A percentile compares a stretch with the other conserved stretches of the same genome.
phyloP scores from a whole-genome alignment of 2,329 filamentous ascomycete genomes.

The Thielaviopsis ethacetica region DNA sequence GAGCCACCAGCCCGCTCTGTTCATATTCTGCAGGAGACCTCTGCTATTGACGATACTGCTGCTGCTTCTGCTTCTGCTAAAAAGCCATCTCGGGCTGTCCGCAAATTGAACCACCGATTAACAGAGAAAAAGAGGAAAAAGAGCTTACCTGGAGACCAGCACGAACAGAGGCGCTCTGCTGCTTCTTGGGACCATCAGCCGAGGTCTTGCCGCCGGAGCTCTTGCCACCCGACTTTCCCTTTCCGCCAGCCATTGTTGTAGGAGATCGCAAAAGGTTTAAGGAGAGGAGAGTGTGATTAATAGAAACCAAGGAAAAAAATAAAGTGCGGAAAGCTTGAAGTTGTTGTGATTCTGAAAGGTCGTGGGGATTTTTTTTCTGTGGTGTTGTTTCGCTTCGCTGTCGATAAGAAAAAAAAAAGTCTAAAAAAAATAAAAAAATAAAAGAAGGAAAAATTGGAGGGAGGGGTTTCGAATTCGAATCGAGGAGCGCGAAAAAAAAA shows the following conservation, averaged over 20 bases:
- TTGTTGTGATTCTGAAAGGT: not conserved
- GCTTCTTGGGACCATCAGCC: slow-evolving; percentile 58
- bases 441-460: not conserved
- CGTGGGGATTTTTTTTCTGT: not conserved
- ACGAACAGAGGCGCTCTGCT: slow-evolving; percentile 89
- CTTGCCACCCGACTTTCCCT: slow-evolving; percentile 90
- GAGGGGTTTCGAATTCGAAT: slow-evolving; percentile 5
- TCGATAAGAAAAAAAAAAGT: slow-evolving; percentile 1
- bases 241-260: slow-evolving; percentile 58
- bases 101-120: not conserved
- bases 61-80: not conserved
- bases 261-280: not conserved
- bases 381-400: slow-evolving; percentile 3
- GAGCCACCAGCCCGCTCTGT: not conserved
- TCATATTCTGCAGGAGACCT: not conserved
- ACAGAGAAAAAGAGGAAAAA: not conserved
- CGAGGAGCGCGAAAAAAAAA: not conserved
- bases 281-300: slow-evolving; percentile 6
- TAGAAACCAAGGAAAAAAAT: not conserved
- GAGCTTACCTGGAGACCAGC: slow-evolving; percentile 81
- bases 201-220: slow-evolving; percentile 62
- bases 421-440: not conserved
- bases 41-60: not conserved
- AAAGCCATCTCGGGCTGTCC: not conserved
- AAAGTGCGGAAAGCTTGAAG: not conserved